Evolutionary conservation across 257 asterid genomes (phyloP), one percentile per base, ranked within the genome.

Genomic region (Fraxinus anomala): DNA sequence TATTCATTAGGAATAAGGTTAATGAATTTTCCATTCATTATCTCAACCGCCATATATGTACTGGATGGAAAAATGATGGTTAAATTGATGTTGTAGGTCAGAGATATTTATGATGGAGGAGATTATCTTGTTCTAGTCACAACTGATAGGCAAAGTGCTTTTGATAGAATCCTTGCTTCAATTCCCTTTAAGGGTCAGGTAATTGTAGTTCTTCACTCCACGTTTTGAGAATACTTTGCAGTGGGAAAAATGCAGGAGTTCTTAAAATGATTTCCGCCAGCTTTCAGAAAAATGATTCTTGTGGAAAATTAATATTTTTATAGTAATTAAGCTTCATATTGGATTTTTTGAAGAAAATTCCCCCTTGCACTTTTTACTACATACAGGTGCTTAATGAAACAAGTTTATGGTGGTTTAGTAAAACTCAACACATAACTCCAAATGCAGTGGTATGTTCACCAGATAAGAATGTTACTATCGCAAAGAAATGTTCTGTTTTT

Each of bases 131-230:
- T 93, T 79, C 81, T 95, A 78, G 98, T 95, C 70, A 95, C 99
- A 28, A 93, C 99, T 1, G 97, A 95, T 78, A 81, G 98, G 82
- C 97, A 91, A 85, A 95, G 98, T 87, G 98, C 99, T 61, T 95
- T 95, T 76, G 98, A 95, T 49, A 83, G 99, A 77, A 84, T 95
- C 89, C 96, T 95, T 81, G 99, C 99, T 72, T 93, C 97, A n/a
- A 91, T 93, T 76, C 99, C 99, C 73, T 95, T 93, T 82, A 93
- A 95, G 85, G 99, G 98, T 39, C 99, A 93, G 97, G 96, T 92
- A 74, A 11, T 9, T 47, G 21, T 73, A 39, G 11, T 68, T 59
- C 59, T 36, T 61, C 68, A 9, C 65, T 49, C 72, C 76, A 9
- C 21, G 59, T 75, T 70, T 80, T 36, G 33, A 75, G 40, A 17